Base-by-base conservation (phyloP, 768 basidiomycete species). In the Dictyophora rubrovolvata region DNA sequence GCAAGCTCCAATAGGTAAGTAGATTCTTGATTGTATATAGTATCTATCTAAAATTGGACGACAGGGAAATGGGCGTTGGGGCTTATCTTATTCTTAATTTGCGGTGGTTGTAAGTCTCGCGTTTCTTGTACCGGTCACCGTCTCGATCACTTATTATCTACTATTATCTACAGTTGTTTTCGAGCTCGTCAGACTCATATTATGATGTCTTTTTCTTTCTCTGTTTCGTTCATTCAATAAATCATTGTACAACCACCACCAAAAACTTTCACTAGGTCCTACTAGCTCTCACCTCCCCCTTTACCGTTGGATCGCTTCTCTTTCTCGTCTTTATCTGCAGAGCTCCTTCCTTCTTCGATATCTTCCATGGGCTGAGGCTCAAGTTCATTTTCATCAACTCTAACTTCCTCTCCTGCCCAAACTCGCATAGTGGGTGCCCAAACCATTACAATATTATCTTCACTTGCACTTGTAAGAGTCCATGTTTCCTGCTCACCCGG, bases 381-480 rank as follows among this genome's bases (percentile, higher is more conserved):
- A 56, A 96, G 75, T 67, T 95, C 91, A 69, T 85, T 86, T 62
- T 87, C 86, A 60, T 90, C 84, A 33, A 95, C 78, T 65, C 83
- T 87, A 60, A 93, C 83, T 64, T 86, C 87, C 55, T 93, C 94
- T 2, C 89, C 90, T 2, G 91, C 89, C 84, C 91, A 94, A 34
- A 97, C 85, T 20, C 91, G 87, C 80, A 91, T 88, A 17, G 89
- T 92, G 16, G 95, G 94, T 68, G 93, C 90, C 96, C 96, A 99
- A 5, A 95, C 83, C 90, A 95, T 94, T 48, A 92, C 80, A 21
- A 97, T 84, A 63, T 99, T 99, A 70, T 99, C 95, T 69, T 98
- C 95, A 0, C 94, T 95, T n/a, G 88, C 82, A 63, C 83, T 93
- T 5, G 85, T 78, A 0, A 86, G 78, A 7, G 87, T 92, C 92